Conservation (phyloP, 768 basidiomycete genomes). For the Naganishia onofrii region DNA sequence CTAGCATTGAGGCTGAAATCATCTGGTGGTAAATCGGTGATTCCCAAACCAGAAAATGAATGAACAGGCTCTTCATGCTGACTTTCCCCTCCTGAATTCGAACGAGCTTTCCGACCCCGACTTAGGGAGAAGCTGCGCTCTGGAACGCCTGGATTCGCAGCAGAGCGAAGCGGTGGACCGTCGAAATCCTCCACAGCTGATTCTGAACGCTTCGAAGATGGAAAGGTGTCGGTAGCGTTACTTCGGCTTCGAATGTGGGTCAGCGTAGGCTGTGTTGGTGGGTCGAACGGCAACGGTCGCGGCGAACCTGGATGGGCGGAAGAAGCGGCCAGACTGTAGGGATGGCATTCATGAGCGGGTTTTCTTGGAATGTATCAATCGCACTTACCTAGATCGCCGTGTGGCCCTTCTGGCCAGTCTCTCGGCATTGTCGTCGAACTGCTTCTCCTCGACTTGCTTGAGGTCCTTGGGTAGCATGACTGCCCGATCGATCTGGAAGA, state of each 20-base stretch:
- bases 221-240: neutral
- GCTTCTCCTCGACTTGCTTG: conserved; percentile 47
- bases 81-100: conserved; percentile 17
- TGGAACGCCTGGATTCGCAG: neutral
- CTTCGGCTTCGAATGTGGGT: conserved; percentile 23
- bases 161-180: neutral
- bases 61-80: neutral
- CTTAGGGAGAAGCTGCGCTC: conserved; percentile 9
- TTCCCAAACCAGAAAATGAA: neutral
- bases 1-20: neutral
- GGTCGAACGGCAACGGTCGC: conserved; percentile 20
- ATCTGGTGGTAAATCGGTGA: neutral
- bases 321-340: conserved; percentile 7
- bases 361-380: no score
- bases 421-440: conserved; percentile 46
- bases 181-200: neutral
- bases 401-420: conserved; percentile 29
- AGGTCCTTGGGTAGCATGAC: conserved; percentile 52
- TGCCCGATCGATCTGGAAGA: conserved; percentile 47
- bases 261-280: conserved; percentile 15
- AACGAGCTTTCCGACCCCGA: conserved; percentile 4
- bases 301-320: conserved; percentile 15
- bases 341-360: neutral
- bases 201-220: conserved; percentile 1
- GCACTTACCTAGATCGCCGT: conserved; percentile 27